phyloP scores from a whole-genome alignment of 139 green algal genomes.

The Chlorella sp. region DNA sequence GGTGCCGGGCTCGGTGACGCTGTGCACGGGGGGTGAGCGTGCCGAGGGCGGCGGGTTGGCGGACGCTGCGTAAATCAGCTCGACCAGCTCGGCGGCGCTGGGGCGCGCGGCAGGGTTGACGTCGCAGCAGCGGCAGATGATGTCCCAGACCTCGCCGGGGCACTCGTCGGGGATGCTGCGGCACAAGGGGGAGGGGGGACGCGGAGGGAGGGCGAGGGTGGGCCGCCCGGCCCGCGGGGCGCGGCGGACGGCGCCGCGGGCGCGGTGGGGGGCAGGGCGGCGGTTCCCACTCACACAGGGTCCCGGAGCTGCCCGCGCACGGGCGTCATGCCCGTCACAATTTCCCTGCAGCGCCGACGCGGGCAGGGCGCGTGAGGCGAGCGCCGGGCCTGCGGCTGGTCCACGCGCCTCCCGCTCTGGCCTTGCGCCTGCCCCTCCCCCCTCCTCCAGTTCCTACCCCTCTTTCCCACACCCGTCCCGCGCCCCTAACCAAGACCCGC shows the following conservation, averaged over 20 bases:
- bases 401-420: too few relatives aligned
- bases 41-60: not conserved
- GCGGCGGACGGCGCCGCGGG: not conserved
- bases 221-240: too few relatives aligned
- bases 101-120: conserved; percentile 34
- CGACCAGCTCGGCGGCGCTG: conserved; percentile 26
- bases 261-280: not conserved
- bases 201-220: not conserved
- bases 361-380: too few relatives aligned
- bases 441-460: conserved; percentile 10
- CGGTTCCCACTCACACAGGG: not conserved
- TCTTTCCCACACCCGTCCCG: too few relatives aligned
- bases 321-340: conserved; percentile 19
- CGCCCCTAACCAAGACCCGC: too few relatives aligned
- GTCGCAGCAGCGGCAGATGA: conserved; percentile 36
- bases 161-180: conserved; percentile 47
- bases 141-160: conserved; percentile 10
- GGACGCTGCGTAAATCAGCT: not conserved
- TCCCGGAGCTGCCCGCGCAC: conserved; percentile 25
- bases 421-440: conserved; percentile 32
- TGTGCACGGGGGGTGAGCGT: too few relatives aligned
- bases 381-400: too few relatives aligned
- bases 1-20: too few relatives aligned
- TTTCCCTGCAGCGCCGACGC: too few relatives aligned
- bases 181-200: too few relatives aligned